A percentile compares a stretch with the other conserved stretches of the same genome.
phyloP scores from a whole-genome alignment of 2,329 filamentous ascomycete genomes.

The Colletotrichum caudatum region DNA sequence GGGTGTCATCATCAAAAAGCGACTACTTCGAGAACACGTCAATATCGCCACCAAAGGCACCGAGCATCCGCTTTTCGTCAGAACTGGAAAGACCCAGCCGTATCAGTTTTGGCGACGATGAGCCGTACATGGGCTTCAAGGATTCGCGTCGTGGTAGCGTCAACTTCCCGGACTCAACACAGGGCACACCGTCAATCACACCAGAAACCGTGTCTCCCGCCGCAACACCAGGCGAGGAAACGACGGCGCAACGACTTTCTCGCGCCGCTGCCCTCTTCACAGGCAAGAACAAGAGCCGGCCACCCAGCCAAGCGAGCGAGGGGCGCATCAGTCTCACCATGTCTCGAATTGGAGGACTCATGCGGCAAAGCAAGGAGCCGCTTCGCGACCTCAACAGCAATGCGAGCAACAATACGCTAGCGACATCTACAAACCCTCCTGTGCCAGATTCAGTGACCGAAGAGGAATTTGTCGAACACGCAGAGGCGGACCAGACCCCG shows the following conservation, averaged over 20 bases:
- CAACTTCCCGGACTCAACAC: slow-evolving; percentile 60
- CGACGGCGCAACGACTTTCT: slow-evolving; percentile 65
- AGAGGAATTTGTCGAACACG: slow-evolving; percentile 43
- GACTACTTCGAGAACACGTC: slow-evolving; percentile 60
- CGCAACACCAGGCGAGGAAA: slow-evolving; percentile 63
- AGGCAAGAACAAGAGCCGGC: slow-evolving; percentile 63
- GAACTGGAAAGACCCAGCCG: slow-evolving; percentile 64
- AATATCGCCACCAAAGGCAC: slow-evolving; percentile 53
- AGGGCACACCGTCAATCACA: slow-evolving; percentile 53
- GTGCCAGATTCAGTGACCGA: slow-evolving; percentile 35
- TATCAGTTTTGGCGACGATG: slow-evolving; percentile 60
- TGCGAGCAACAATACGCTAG: slow-evolving; percentile 38
- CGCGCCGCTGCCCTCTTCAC: slow-evolving; percentile 69
- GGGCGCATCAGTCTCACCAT: slow-evolving; percentile 69
- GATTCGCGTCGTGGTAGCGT: slow-evolving; percentile 65
- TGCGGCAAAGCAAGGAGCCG: slow-evolving; percentile 64
- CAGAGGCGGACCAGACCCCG: slow-evolving; percentile 17
- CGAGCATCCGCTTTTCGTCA: slow-evolving; percentile 67
- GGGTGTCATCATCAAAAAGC: slow-evolving; percentile 51
- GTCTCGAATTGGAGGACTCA: slow-evolving; percentile 65
- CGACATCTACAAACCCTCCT: slow-evolving; percentile 31
- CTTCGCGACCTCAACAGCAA: slow-evolving; percentile 49
- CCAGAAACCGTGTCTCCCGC: slow-evolving; percentile 54
- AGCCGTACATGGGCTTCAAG: slow-evolving; percentile 49
- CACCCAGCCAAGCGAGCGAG: slow-evolving; percentile 70